phyloP scores from a whole-genome alignment of 306 rosid species.

The Vachellia pachyceras region DNA sequence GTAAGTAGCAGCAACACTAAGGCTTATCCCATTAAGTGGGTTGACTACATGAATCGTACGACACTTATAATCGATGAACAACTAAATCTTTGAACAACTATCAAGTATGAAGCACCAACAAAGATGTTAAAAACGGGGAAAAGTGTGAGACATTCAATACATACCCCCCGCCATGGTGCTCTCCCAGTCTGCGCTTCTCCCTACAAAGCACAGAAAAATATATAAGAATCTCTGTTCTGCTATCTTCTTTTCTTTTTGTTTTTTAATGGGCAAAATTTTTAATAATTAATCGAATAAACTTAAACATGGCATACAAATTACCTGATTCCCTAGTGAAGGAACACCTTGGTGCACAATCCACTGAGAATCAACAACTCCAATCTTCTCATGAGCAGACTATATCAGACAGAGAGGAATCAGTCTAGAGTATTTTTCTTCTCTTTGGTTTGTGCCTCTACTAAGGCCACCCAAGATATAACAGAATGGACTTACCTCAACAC shows the following conservation, averaged over 20 bases:
- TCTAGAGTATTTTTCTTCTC: neutral
- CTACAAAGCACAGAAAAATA: constrained; percentile 45
- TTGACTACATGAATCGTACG: too few species aligned
- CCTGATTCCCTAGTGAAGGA: constrained; percentile 98
- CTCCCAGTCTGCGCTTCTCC: constrained; percentile 79
- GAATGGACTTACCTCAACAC: constrained; percentile 78
- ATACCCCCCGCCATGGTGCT: constrained; percentile 95
- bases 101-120: neutral
- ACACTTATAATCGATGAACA: too few species aligned
- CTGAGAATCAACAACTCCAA: constrained; percentile 97
- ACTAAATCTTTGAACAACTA: too few species aligned
- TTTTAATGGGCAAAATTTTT: neutral
- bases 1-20: neutral
- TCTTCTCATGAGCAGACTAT: constrained; percentile 98
- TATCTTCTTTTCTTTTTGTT: neutral
- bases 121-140: constrained; percentile 7
- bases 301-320: constrained; percentile 34
- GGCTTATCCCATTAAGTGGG: too few species aligned
- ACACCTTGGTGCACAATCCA: constrained; percentile 95
- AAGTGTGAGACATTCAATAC: constrained; percentile 27
- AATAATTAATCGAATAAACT: neutral
- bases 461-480: constrained; percentile 5
- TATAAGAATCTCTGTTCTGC: constrained; percentile 3
- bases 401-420: constrained; percentile 24
- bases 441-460: constrained; percentile 3